These are phyloP conservation scores for Moesziomyces globuligerus DNA, from an alignment of 1,284 basidiomycete genomes.

Conservation along the genomic window DNA sequence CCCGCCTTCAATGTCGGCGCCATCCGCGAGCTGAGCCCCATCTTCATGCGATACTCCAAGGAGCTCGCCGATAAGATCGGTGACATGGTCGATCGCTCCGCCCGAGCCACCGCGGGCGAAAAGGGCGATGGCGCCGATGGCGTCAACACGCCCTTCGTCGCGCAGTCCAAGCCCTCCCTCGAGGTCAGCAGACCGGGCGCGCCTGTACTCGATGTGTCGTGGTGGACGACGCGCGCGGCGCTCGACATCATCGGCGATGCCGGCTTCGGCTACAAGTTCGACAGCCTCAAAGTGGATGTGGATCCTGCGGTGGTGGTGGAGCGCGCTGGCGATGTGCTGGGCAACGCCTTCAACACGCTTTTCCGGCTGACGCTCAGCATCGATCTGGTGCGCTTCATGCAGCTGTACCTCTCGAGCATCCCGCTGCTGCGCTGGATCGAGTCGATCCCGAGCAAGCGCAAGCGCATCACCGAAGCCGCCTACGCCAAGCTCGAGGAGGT, in stretches of 20 bases:
- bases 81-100: conserved; percentile 40
- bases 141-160: conserved; percentile 13
- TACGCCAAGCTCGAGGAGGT: conserved; percentile 42
- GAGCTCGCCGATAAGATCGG: conserved; percentile 35
- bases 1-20: conserved; percentile 59
- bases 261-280: conserved; percentile 54
- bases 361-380: conserved; percentile 41
- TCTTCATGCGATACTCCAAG: conserved; percentile 48
- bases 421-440: conserved; percentile 56
- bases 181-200: conserved; percentile 19
- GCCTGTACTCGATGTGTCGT: conserved; percentile 45
- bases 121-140: conserved; percentile 17
- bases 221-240: conserved; percentile 46
- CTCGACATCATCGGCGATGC: conserved; percentile 61
- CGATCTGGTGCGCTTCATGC: conserved; percentile 32
- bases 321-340: conserved; percentile 38
- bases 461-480: conserved; percentile 28
- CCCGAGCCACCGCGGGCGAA: background rate
- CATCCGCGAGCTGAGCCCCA: conserved; percentile 54
- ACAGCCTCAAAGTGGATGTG: conserved; percentile 35
- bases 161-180: conserved; percentile 10
- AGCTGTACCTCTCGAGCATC: conserved; percentile 48
- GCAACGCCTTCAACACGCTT: conserved; percentile 40
- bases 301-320: conserved; percentile 15
- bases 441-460: conserved; percentile 51